Base-by-base conservation (phyloP, 2,329 filamentous ascomycete genomes). In the Beauveria bassiana region DNA sequence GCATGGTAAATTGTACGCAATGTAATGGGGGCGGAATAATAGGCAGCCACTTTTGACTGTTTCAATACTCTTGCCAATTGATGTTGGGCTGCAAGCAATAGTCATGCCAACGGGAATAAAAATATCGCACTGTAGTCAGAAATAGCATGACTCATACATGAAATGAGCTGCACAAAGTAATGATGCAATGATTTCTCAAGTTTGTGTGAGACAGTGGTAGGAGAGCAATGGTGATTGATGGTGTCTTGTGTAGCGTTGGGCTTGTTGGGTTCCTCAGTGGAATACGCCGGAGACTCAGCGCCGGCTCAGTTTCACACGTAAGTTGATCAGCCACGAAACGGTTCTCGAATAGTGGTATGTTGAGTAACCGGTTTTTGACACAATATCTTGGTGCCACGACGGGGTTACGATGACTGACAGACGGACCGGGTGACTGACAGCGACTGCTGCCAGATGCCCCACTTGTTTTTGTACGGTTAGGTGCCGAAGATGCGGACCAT, bases 401-500 rank as follows among this genome's bases (percentile, higher is more conserved):
- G 20, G 22, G 45, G 20, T 18, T 47, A 18, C 22, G 45, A 24
- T 43, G 51, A 54, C 38, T 26, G 51, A 54, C 51, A 51, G 43
- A 22, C 43, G 8, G 42, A n/a, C 42, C 3, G n/a, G n/a, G 26
- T 54, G 52, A 43, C 38, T 43, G 51, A 54, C 34, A 51, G 49
- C 22, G 14, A 40, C 18, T 50, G 56, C 5, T 42, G 34, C 56
- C 56, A 59, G 46, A 59, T 59, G 56, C 46, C 56, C 56, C 56
- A 50, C 45, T 14, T 16, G 22, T 22, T 22, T 22, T 22, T 22
- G 12, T 26, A 18, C 42, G 46, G 46, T 51, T 51, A 42, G 56
- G 56, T 42, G 46, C 56, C 56, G 16, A 26, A 16, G 34, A 20
- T 59, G 56, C 56, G 56, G 55, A 34, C 45, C 45, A 24, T 24